phyloP scores from a whole-genome alignment of 129 eudicot genomes.

The Escallonia rubra region DNA sequence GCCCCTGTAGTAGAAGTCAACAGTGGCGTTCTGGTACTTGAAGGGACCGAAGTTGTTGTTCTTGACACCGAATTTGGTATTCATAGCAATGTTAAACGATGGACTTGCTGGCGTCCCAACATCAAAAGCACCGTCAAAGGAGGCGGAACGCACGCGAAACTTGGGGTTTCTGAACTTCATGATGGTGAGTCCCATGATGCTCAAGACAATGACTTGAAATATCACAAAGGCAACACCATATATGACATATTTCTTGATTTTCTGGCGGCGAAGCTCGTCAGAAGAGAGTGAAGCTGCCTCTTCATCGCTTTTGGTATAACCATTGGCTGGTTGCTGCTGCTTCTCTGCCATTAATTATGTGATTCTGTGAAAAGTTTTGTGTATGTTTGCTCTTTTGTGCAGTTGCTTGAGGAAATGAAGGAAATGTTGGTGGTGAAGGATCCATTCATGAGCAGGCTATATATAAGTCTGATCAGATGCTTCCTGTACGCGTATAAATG shows the following conservation, averaged over 20 bases:
- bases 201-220: constrained; percentile 17
- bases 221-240: constrained; percentile 9
- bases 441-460: no score
- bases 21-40: not conserved
- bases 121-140: not conserved
- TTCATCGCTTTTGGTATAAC: not conserved
- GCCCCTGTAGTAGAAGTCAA: constrained; percentile 8
- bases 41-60: constrained; percentile 13
- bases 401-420: no score
- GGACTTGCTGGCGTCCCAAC: not conserved
- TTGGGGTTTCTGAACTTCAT: constrained; percentile 15
- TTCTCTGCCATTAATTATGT: no score
- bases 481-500: no score
- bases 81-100: constrained; percentile 1
- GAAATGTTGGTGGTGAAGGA: no score
- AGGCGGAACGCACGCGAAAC: not conserved
- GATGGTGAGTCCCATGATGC: constrained; percentile 18
- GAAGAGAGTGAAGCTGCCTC: not conserved
- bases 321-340: no score
- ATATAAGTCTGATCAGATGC: no score
- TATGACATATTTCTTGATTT: constrained; percentile 2
- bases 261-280: constrained; percentile 1
- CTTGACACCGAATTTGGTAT: constrained; percentile 3
- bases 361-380: no score
- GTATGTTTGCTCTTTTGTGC: no score